Percentiles rank a stretch among this genome's conserved stretches.
phyloP scores from a whole-genome alignment of 768 basidiomycete species.

The Amanita subjunquillea region DNA sequence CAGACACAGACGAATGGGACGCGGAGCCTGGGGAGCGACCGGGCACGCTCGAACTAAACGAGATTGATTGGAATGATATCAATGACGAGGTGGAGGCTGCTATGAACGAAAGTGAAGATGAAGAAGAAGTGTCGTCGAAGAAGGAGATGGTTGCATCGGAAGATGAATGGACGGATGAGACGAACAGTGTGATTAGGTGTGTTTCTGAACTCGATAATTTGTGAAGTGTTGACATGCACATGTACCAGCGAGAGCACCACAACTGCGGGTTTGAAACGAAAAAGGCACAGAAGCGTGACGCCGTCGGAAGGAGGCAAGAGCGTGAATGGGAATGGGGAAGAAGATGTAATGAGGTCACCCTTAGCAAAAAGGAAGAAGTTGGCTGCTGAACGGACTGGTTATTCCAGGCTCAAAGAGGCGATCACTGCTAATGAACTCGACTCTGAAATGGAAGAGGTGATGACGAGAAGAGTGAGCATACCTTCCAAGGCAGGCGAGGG shows the following conservation, averaged over 20 bases:
- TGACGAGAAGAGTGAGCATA: conserved; percentile 7
- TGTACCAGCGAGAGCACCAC: conserved; percentile 22
- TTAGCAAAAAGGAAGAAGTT: conserved; percentile 76
- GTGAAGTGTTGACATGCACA: conserved; percentile 5
- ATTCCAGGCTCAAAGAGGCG: conserved; percentile 61
- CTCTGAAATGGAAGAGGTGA: conserved; percentile 11
- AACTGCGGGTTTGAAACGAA: conserved; percentile 43
- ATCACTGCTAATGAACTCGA: conserved; percentile 44
- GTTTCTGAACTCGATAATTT: conserved; percentile 8
- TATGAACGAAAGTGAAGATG: conserved; percentile 72
- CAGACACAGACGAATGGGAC: conserved; percentile 56
- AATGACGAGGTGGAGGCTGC: conserved; percentile 84
- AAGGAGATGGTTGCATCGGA: conserved; percentile 37
- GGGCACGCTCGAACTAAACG: conserved; percentile 36
- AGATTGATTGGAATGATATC: conserved; percentile 75
- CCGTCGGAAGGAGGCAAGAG: conserved; percentile 40
- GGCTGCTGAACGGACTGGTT: conserved; percentile 50
- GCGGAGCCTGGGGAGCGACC: conserved; percentile 6
- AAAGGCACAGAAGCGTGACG: conserved; percentile 63
- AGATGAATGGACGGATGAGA: conserved; percentile 45
- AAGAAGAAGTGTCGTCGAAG: conserved; percentile 30
- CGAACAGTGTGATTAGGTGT: conserved; percentile 17
- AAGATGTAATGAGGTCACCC: conserved; percentile 50
- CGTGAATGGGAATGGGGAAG: conserved; percentile 23
- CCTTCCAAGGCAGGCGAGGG: conserved; percentile 10